These are phyloP conservation scores for Trichoderma afroharzianum DNA, from an alignment of 2,329 filamentous ascomycete genomes.

Conservation along the genomic window DNA sequence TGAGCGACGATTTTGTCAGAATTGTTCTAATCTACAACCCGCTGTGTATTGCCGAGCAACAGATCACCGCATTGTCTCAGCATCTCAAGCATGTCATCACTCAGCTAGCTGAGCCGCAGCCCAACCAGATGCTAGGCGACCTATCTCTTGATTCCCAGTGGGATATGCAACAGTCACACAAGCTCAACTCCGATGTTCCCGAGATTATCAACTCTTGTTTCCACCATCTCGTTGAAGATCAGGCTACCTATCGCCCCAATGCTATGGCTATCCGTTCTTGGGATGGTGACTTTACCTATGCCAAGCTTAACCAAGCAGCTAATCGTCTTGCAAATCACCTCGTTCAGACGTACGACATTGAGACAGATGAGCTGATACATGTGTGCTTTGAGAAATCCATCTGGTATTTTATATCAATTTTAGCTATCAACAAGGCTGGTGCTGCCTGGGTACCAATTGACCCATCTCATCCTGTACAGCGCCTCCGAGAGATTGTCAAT, in stretches of 20 bases:
- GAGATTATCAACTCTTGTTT: background rate
- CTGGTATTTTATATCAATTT: slow-evolving; percentile 23
- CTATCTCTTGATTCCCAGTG: background rate
- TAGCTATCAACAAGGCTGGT: slow-evolving; percentile 28
- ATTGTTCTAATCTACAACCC: slow-evolving; percentile 7
- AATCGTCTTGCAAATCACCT: background rate
- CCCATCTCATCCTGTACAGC: background rate
- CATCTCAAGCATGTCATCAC: slow-evolving; percentile 2
- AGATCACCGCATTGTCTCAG: background rate
- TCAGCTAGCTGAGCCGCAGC: background rate
- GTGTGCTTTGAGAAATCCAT: slow-evolving; percentile 22
- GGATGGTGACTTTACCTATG: slow-evolving; percentile 22
- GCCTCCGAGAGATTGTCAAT: background rate
- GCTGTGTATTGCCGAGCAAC: background rate
- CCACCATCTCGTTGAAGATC: slow-evolving; percentile 9
- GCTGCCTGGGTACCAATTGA: slow-evolving; percentile 14
- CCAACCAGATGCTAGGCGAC: background rate
- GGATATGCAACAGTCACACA: background rate
- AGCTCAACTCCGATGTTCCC: background rate
- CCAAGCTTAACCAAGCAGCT: slow-evolving; percentile 14
- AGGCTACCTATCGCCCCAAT: background rate
- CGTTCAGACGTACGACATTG: slow-evolving; percentile 20
- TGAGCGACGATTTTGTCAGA: background rate
- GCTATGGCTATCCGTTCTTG: slow-evolving; percentile 19
- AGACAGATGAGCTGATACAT: slow-evolving; percentile 18